Evolutionary conservation across 2,329 filamentous ascomycete genomes (phyloP).

Genomic region (Colletotrichum scovillei): DNA sequence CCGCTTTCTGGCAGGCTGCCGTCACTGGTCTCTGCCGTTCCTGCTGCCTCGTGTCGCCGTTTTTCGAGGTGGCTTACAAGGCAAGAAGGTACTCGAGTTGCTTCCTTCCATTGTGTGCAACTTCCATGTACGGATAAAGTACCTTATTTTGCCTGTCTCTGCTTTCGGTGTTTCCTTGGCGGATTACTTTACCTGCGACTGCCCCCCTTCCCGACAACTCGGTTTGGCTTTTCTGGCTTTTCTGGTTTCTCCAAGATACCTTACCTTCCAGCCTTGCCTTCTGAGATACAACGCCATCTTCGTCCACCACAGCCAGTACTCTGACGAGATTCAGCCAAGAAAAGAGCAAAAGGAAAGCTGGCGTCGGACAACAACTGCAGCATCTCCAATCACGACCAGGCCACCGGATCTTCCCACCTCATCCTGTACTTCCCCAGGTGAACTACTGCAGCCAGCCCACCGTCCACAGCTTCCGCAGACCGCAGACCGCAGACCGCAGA

Average conservation of each 20-base stretch:
- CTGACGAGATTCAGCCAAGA: not conserved
- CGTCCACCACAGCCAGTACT: not conserved
- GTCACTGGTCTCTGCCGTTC: not conserved
- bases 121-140: no score
- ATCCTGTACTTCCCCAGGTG: not conserved
- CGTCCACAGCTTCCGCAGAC: not conserved
- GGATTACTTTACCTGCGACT: constrained; percentile 2
- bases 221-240: not conserved
- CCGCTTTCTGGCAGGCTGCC: not conserved
- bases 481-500: not conserved
- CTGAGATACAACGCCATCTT: not conserved
- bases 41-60: not conserved
- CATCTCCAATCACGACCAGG: not conserved
- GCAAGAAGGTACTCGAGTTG: no score
- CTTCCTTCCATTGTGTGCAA: no score
- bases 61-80: not conserved
- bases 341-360: not conserved
- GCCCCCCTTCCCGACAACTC: constrained; percentile 1
- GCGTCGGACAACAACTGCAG: not conserved
- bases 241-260: not conserved
- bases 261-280: not conserved
- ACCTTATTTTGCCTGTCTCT: not conserved
- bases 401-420: not conserved
- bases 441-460: not conserved
- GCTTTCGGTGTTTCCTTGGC: not conserved